These are phyloP conservation scores for Xanthoconium separans DNA, from an alignment of 1,284 basidiomycete genomes.

Conservation along the genomic window DNA sequence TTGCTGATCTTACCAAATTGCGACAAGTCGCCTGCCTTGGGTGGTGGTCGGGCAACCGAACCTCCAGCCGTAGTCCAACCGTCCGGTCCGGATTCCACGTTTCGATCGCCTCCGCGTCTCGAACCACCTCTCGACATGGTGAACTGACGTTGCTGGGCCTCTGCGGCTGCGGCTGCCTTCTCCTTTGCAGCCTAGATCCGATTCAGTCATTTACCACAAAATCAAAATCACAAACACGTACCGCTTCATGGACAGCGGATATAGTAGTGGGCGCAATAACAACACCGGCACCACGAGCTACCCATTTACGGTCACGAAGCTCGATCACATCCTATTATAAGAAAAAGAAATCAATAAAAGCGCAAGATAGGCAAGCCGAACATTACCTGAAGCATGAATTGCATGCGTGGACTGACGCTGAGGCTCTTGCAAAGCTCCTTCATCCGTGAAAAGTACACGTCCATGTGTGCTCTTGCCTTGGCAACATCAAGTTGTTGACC, in stretches of 20 bases:
- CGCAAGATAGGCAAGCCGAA: neutral
- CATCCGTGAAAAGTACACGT: conserved; percentile 93
- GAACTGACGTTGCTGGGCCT: conserved; percentile 57
- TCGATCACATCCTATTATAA: conserved; percentile 79
- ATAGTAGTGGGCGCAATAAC: conserved; percentile 86
- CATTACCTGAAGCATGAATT: conserved; percentile 91
- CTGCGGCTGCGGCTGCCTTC: conserved; percentile 45
- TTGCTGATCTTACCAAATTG: conserved; percentile 87
- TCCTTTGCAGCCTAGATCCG: conserved; percentile 61
- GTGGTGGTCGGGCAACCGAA: conserved; percentile 56
- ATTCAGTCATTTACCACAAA: conserved; percentile 11
- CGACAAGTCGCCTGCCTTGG: conserved; percentile 85
- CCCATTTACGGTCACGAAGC: conserved; percentile 83
- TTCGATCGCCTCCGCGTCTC: too few relatives aligned
- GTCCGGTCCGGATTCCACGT: too few relatives aligned
- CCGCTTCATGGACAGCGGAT: conserved; percentile 82
- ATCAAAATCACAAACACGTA: conserved; percentile 39
- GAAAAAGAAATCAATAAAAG: conserved; percentile 8
- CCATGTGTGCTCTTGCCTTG: conserved; percentile 84
- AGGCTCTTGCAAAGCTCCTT: conserved; percentile 73
- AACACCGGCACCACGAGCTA: conserved; percentile 65
- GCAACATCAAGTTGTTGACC: conserved; percentile 78
- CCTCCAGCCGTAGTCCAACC: too few relatives aligned
- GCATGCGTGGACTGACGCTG: conserved; percentile 84
- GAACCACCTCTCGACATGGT: conserved; percentile 81